Percentiles rank a stretch among this genome's conserved stretches.
These are phyloP conservation scores for Populus ilicifolia DNA, from an alignment of 345 rosid genomes.

Conservation along the genomic window DNA sequence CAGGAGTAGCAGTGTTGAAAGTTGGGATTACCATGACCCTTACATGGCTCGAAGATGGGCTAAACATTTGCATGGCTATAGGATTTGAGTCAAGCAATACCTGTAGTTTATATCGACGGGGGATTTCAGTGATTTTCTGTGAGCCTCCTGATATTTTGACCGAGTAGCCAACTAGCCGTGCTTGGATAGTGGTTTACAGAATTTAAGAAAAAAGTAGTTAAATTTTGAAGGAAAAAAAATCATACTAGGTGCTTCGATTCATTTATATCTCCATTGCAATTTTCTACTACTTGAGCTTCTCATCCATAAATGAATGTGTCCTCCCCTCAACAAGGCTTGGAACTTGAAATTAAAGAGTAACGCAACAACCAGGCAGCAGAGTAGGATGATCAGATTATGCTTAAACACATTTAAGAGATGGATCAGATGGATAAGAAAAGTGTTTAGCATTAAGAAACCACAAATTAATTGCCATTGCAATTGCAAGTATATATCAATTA, in stretches of 20 bases:
- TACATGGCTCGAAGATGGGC: constrained; percentile 88
- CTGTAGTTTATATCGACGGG: constrained; percentile 12
- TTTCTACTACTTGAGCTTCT: neutral
- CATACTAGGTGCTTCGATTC: neutral
- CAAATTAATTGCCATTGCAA: too few relatives aligned
- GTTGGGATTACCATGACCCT: constrained; percentile 73
- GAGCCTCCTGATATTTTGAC: constrained; percentile 5
- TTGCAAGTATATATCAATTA: too few relatives aligned
- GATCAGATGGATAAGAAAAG: neutral
- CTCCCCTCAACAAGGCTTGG: neutral
- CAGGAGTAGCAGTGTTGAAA: constrained; percentile 50
- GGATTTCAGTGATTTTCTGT: constrained; percentile 8
- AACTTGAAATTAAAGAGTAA: neutral
- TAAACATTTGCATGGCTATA: constrained; percentile 69
- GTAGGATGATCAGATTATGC: neutral
- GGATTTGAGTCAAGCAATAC: constrained; percentile 33
- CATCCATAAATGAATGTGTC: neutral
- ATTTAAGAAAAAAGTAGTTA: neutral
- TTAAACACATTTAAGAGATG: neutral
- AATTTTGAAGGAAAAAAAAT: neutral
- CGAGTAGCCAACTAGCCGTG: neutral
- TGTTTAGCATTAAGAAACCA: neutral
- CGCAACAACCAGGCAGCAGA: neutral
- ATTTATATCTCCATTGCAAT: neutral
- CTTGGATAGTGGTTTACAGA: neutral